Evolutionary conservation across 2,329 filamentous ascomycete species (phyloP), one percentile per base, ranked within the genome.

Genomic region (Penicillium sp.): DNA sequence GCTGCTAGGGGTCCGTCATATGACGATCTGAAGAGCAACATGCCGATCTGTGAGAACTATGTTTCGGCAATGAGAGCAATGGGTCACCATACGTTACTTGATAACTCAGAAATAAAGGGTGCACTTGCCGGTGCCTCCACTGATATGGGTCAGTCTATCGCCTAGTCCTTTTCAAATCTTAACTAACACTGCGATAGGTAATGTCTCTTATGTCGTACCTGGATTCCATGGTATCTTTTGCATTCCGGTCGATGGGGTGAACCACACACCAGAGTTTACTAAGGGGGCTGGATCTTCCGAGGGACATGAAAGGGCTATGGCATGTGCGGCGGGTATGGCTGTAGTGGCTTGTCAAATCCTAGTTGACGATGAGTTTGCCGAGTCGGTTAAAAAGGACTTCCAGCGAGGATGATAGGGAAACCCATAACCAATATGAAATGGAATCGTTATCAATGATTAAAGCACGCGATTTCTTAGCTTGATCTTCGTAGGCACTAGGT

Each of bases 191-290:
- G 1, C 14, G 1, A 3, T 81, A 84, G 67, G 75, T 65, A 54
- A 72, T 65, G 49, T 80, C 75, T 69, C 83, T 71, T 74, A 83
- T 78, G 67, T 64, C 47, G 35, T 75, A 77, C 39, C 73, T 62
- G 46, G 77, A 61, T 64, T 73, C 58, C 39, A 72, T 64, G 43
- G 66, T 21, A 52, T 78, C 76, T 60, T 86, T 56, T 73, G 72
- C 16, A 77, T 82, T 3, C 78, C 79, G 0, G 72, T 74, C 3
- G 73, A 75, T 2, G 77, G 76, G 1, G 78, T 81, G 0, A 83
- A 83, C 19, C 84, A 84, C 58, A 87, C 78, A 8, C 78, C 80
- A 0, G 77, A 80, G 0, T 87, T 84, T 62, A 80, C 81, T 9
- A 69, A 73, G 3, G 80, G 82, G 0, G 78, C 82, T 0, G 81